Conservation (phyloP, 1,139 yeast species). For the Hyphopichia burtonii region DNA sequence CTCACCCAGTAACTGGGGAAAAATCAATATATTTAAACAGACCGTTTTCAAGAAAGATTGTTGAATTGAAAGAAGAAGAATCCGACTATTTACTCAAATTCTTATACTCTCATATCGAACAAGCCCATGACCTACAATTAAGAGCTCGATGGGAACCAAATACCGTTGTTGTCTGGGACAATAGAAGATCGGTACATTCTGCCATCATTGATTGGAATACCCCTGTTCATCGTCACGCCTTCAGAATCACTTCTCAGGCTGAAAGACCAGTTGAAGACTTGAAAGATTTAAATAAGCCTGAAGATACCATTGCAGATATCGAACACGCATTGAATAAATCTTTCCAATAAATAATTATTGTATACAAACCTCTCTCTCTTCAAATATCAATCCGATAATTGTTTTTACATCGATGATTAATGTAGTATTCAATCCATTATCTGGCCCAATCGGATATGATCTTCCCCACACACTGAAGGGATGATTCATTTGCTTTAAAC, state of each 20-base stretch:
- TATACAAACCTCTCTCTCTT: not conserved
- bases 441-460: not conserved
- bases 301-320: conserved; percentile 1
- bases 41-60: conserved; percentile 44
- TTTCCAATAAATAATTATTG: not conserved
- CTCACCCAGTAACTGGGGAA: conserved; percentile 49
- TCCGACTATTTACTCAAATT: conserved; percentile 42
- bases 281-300: conserved; percentile 18
- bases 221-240: conserved; percentile 16
- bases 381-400: no score
- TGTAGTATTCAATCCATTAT: no score
- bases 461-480: no score
- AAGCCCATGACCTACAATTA: conserved; percentile 44
- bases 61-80: conserved; percentile 49
- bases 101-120: conserved; percentile 37
- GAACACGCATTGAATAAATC: not conserved
- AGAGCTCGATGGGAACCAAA: conserved; percentile 51
- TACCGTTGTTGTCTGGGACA: conserved; percentile 18
- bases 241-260: conserved; percentile 12
- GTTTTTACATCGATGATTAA: no score
- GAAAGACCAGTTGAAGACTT: conserved; percentile 19
- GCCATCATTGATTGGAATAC: conserved; percentile 17
- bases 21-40: conserved; percentile 48
- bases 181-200: conserved; percentile 13
- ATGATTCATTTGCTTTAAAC: no score